phyloP scores from a whole-genome alignment of 352 stramenopile species.

The Globisporangium paroecandrum region DNA sequence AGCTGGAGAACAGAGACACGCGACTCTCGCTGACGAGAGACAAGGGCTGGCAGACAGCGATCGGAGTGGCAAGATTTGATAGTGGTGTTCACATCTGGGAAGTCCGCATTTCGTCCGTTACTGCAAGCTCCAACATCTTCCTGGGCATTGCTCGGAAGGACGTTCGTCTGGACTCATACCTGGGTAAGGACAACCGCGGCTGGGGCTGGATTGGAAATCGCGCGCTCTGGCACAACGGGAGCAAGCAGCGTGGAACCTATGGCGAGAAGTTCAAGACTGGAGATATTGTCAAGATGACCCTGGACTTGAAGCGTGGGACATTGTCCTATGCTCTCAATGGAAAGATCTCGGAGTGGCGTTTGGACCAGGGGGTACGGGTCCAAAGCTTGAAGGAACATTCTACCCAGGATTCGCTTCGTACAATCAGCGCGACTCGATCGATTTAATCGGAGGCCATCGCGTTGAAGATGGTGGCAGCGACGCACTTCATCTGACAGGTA shows the following conservation, averaged over 20 bases:
- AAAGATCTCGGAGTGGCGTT: slow-evolving; percentile 89
- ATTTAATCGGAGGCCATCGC: slow-evolving; percentile 79
- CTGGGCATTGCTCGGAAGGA: slow-evolving; percentile 81
- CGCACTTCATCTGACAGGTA: slow-evolving; percentile 28
- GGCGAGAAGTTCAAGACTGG: slow-evolving; percentile 90
- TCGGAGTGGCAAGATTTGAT: slow-evolving; percentile 85
- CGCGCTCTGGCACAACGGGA: slow-evolving; percentile 88
- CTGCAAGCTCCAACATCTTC: slow-evolving; percentile 89
- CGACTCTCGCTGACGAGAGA: slow-evolving; percentile 77
- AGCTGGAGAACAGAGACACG: slow-evolving; percentile 86
- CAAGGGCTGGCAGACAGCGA: slow-evolving; percentile 87
- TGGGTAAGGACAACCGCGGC: slow-evolving; percentile 90
- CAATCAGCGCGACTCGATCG: slow-evolving; percentile 85
- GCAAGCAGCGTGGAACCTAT: slow-evolving; percentile 88
- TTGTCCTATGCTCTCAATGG: slow-evolving; percentile 86
- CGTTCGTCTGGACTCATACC: slow-evolving; percentile 84
- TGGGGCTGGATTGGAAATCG: slow-evolving; percentile 91
- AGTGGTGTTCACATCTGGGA: slow-evolving; percentile 87
- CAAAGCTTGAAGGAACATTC: slow-evolving; percentile 84
- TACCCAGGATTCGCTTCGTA: slow-evolving; percentile 86
- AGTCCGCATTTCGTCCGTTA: slow-evolving; percentile 83
- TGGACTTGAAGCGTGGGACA: slow-evolving; percentile 80
- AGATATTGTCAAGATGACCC: slow-evolving; percentile 75
- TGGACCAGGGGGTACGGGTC: slow-evolving; percentile 76
- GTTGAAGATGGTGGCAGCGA: slow-evolving; percentile 60